Conservation (phyloP, 345 rosid genomes). For the Kernera saxatilis region DNA sequence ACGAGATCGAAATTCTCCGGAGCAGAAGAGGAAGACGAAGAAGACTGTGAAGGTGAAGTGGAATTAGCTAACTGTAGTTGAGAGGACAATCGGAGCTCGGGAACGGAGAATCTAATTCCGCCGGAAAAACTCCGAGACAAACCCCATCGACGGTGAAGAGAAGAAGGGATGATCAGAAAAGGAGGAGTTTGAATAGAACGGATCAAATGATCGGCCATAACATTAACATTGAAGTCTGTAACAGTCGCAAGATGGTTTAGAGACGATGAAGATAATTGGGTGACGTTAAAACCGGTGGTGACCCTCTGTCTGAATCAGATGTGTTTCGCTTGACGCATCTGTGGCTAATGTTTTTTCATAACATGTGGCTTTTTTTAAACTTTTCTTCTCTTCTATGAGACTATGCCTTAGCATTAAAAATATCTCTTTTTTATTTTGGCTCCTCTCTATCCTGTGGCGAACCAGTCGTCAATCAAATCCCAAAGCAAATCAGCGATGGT, state of each 20-base stretch:
- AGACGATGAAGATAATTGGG: conserved; percentile 9
- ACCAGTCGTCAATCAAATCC: conserved; percentile 10
- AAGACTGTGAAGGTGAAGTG: conserved; percentile 13
- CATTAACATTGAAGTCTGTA: conserved; percentile 9
- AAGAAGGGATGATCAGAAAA: neutral
- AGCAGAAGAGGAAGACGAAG: conserved; percentile 18
- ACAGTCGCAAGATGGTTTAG: conserved; percentile 2
- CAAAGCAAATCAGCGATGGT: conserved; percentile 17
- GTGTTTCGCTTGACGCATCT: neutral
- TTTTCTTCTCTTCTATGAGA: neutral
- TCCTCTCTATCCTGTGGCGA: neutral
- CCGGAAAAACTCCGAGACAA: neutral
- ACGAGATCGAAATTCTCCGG: conserved; percentile 32
- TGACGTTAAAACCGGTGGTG: conserved; percentile 7
- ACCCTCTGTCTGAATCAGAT: conserved; percentile 12
- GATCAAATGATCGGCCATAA: conserved; percentile 27
- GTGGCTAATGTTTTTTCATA: neutral
- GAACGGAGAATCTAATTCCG: conserved; percentile 17
- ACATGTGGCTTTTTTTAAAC: neutral
- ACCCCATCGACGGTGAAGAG: conserved; percentile 15
- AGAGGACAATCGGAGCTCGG: neutral
- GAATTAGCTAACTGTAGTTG: conserved; percentile 8
- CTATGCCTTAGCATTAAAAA: no score
- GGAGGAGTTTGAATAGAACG: conserved; percentile 28
- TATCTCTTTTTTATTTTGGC: neutral